A percentile compares a stretch with the other conserved stretches of the same genome.
phyloP scores from a whole-genome alignment of 768 basidiomycete genomes.

The Hypholoma fasciculare region DNA sequence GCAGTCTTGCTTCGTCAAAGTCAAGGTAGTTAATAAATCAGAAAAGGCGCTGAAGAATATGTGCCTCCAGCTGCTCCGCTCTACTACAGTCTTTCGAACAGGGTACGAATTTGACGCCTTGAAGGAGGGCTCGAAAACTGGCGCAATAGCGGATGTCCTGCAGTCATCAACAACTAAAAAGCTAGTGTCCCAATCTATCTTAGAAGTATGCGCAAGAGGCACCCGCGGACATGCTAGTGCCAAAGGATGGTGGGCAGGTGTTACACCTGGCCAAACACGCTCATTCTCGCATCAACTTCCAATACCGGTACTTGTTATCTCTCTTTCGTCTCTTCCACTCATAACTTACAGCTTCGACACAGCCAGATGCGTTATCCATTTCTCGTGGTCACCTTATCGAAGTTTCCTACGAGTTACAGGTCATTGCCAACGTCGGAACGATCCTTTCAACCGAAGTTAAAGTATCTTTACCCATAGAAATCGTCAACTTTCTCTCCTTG shows the following conservation, averaged over 20 bases:
- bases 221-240: constrained; percentile 73
- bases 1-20: constrained; percentile 67
- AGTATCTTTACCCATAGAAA: constrained; percentile 70
- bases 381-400: constrained; percentile 70
- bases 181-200: constrained; percentile 60
- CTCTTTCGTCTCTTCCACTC: neutral
- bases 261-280: constrained; percentile 57
- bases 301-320: constrained; percentile 64
- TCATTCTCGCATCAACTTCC: constrained; percentile 70
- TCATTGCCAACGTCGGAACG: constrained; percentile 60
- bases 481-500: constrained; percentile 84
- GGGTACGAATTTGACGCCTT: constrained; percentile 35
- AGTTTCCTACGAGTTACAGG: constrained; percentile 70
- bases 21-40: constrained; percentile 68
- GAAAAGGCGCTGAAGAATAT: constrained; percentile 67
- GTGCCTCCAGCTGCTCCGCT: constrained; percentile 62
- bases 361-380: constrained; percentile 75
- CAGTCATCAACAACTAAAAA: constrained; percentile 62
- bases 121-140: constrained; percentile 1
- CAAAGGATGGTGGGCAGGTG: constrained; percentile 90
- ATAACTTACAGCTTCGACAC: constrained; percentile 8
- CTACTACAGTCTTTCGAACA: constrained; percentile 63
- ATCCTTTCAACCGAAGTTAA: constrained; percentile 59
- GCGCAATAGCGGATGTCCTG: constrained; percentile 57
- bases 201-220: constrained; percentile 66